Evolutionary conservation across 805 yeast species (phyloP).

Genomic region (Clavispora asparagi): DNA sequence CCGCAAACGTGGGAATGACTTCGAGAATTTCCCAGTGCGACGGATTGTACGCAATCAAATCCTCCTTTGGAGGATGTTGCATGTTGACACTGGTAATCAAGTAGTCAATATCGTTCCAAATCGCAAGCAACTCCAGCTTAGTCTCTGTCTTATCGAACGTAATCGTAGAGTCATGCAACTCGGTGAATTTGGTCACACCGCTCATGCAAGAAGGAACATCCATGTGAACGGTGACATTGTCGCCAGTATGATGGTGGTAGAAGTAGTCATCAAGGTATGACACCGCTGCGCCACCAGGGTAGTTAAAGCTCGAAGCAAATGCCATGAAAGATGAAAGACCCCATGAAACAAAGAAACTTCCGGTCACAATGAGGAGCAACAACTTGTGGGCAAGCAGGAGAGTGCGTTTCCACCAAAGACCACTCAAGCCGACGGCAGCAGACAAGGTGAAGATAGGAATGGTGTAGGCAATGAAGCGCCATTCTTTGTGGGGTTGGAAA

Average conservation of each 20-base stretch:
- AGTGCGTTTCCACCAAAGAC: constrained; percentile 16
- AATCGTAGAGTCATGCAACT: constrained; percentile 37
- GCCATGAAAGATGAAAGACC: constrained; percentile 48
- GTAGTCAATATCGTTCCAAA: constrained; percentile 27
- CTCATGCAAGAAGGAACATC: constrained; percentile 84
- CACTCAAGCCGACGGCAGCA: constrained; percentile 58
- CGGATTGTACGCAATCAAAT: constrained; percentile 7
- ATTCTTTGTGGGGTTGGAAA: constrained; percentile 86
- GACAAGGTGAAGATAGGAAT: constrained; percentile 62
- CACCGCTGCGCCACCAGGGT: constrained; percentile 86
- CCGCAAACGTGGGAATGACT: constrained; percentile 17
- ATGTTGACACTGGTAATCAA: constrained; percentile 25
- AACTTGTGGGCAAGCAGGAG: constrained; percentile 21
- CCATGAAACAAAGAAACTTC: constrained; percentile 21
- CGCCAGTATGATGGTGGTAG: constrained; percentile 6
- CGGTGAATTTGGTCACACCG: constrained; percentile 75
- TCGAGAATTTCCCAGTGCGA: constrained; percentile 18
- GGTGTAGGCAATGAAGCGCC: constrained; percentile 81
- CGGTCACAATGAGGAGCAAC: constrained; percentile 17
- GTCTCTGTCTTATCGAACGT: constrained; percentile 79
- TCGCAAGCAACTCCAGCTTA: constrained; percentile 21
- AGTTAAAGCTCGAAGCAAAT: constrained; percentile 64
- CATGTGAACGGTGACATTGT: constrained; percentile 51
- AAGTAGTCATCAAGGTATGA: constrained; percentile 43
- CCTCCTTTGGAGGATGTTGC: constrained; percentile 3